Conservation (phyloP, 2,329 filamentous ascomycete genomes). For the Cercospora sesami region DNA sequence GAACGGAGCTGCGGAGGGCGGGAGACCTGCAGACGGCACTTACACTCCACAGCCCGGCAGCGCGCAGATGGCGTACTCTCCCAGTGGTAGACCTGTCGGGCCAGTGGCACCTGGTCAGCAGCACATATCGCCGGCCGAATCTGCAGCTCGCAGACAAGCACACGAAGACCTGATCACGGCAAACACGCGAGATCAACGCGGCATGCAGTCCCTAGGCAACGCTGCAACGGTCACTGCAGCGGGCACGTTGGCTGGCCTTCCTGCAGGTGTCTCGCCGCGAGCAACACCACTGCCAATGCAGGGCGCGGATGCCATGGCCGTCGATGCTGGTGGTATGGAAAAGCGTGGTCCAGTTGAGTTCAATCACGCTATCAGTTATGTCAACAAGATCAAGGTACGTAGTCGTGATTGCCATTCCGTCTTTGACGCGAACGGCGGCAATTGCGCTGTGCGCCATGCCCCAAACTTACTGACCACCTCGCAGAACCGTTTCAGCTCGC, state of each 20-base stretch:
- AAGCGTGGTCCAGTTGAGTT: slow-evolving; percentile 96
- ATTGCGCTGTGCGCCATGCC: not conserved
- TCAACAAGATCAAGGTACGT: slow-evolving; percentile 97
- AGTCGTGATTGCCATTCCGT: slow-evolving; percentile 6
- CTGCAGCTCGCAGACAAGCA: slow-evolving; percentile 34
- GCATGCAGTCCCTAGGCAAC: slow-evolving; percentile 65
- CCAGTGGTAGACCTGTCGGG: slow-evolving; percentile 46
- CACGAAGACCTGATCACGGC: slow-evolving; percentile 36
- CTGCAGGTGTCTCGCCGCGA: slow-evolving; percentile 53
- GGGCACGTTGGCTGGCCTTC: slow-evolving; percentile 50
- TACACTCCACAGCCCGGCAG: slow-evolving; percentile 45
- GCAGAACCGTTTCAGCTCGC: slow-evolving; percentile 92
- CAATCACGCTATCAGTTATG: slow-evolving; percentile 98
- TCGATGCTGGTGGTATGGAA: slow-evolving; percentile 61
- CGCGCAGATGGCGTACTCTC: slow-evolving; percentile 45
- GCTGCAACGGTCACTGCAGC: slow-evolving; percentile 57
- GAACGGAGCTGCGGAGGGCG: slow-evolving; percentile 29
- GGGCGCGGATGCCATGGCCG: slow-evolving; percentile 52
- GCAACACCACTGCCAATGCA: slow-evolving; percentile 56
- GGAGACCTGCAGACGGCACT: slow-evolving; percentile 37
- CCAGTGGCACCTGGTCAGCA: slow-evolving; percentile 40
- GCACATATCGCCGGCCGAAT: slow-evolving; percentile 35
- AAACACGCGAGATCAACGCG: slow-evolving; percentile 66
- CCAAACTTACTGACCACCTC: not conserved
- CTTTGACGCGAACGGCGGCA: not conserved